These are phyloP conservation scores for Teunomyces cretensis DNA, from an alignment of 805 yeast species.

Conservation along the genomic window DNA sequence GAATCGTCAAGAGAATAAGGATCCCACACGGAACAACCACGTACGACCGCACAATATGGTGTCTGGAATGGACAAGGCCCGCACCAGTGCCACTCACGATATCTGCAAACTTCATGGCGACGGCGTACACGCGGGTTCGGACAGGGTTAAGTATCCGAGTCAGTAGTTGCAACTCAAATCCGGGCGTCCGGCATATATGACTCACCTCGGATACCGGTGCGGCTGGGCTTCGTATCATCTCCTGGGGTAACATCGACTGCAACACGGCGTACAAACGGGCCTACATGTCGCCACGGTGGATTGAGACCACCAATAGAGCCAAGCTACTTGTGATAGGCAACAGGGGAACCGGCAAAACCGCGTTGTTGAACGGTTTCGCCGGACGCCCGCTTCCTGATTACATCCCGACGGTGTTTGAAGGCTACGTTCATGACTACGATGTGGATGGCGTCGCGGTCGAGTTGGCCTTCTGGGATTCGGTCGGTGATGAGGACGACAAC, in stretches of 20 bases:
- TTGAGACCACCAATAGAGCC: not conserved
- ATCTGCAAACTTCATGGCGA: not conserved
- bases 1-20: constrained; percentile 40
- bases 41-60: constrained; percentile 43
- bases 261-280: too few species aligned
- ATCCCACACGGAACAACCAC: constrained; percentile 51
- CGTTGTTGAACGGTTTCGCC: not conserved
- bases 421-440: not conserved
- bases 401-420: constrained; percentile 1
- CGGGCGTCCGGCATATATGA: too few species aligned
- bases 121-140: not conserved
- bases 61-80: constrained; percentile 33
- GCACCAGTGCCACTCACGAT: constrained; percentile 26
- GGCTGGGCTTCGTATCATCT: too few species aligned
- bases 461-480: constrained; percentile 96
- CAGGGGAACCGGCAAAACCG: not conserved
- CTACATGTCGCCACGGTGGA: too few species aligned
- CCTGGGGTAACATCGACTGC: too few species aligned
- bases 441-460: constrained; percentile 20
- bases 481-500: constrained; percentile 23
- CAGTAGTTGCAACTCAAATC: too few species aligned
- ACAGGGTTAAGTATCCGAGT: too few species aligned
- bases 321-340: not conserved
- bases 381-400: not conserved
- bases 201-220: too few species aligned